Conservation (phyloP, 169 alveolate species). For the Cystoisospora suis region DNA sequence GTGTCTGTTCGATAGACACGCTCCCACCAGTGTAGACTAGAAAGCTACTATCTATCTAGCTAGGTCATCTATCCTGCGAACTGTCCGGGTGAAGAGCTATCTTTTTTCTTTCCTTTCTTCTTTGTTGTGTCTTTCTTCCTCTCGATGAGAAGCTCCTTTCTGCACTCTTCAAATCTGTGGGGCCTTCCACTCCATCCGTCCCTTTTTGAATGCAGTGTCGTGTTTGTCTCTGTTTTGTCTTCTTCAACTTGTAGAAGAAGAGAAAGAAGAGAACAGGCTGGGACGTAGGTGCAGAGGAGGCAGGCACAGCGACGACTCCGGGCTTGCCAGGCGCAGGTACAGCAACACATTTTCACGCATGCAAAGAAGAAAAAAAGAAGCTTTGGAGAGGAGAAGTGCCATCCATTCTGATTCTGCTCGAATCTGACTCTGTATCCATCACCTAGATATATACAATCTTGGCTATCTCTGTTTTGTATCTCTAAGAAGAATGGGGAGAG, state of each 20-base stretch:
- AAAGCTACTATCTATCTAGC: too few relatives aligned
- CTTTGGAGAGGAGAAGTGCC: too few relatives aligned
- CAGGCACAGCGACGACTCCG: neutral
- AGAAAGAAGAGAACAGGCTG: conserved; percentile 38
- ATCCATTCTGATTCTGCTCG: too few relatives aligned
- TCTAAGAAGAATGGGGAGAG: too few relatives aligned
- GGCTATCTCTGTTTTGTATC: too few relatives aligned
- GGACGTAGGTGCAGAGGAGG: conserved; percentile 45
- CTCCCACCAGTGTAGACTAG: too few relatives aligned
- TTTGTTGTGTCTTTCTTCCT: neutral
- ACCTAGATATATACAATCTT: too few relatives aligned
- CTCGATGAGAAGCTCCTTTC: neutral
- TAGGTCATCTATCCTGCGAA: neutral
- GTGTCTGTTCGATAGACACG: too few relatives aligned
- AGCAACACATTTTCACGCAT: too few relatives aligned
- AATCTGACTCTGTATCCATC: too few relatives aligned
- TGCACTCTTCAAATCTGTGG: neutral
- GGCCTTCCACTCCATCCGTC: neutral
- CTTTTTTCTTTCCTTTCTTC: neutral
- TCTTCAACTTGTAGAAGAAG: neutral
- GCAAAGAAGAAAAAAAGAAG: too few relatives aligned
- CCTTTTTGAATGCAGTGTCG: neutral
- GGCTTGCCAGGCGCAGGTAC: conserved; percentile 25
- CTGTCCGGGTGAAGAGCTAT: neutral
- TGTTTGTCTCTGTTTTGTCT: neutral